phyloP scores from a whole-genome alignment of 2,329 filamentous ascomycete genomes.

The Fonsecaea nubica region DNA sequence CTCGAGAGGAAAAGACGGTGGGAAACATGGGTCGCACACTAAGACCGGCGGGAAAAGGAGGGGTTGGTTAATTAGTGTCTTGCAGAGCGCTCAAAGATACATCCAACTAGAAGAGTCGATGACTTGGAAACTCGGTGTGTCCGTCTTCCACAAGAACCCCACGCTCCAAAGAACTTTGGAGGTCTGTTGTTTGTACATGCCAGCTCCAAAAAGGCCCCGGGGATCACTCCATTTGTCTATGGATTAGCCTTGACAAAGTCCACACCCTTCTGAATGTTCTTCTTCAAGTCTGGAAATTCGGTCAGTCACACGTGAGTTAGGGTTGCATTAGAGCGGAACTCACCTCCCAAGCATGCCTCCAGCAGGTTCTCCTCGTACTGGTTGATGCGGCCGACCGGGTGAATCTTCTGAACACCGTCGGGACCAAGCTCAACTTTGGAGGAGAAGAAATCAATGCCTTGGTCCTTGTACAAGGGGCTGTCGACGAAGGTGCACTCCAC shows the following conservation, averaged over 20 bases:
- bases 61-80: neutral
- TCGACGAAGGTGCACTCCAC: constrained; percentile 97
- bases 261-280: constrained; percentile 92
- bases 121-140: neutral
- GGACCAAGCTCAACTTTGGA: constrained; percentile 95
- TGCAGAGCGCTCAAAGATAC: constrained; percentile 9
- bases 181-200: constrained; percentile 31
- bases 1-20: neutral
- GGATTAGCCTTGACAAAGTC: constrained; percentile 68
- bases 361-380: constrained; percentile 87
- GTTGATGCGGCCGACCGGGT: constrained; percentile 82
- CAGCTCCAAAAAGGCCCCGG: constrained; percentile 5
- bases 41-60: neutral
- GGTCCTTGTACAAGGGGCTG: constrained; percentile 96
- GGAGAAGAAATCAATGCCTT: constrained; percentile 96
- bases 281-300: constrained; percentile 49
- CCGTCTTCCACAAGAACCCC: neutral
- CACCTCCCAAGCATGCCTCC: constrained; percentile 75
- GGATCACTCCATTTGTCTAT: constrained; percentile 43
- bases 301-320: constrained; percentile 29
- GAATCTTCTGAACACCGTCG: constrained; percentile 93
- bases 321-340: constrained; percentile 2
- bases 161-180: constrained; percentile 6
- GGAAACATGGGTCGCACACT: neutral
- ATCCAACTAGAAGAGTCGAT: constrained; percentile 19